Evolutionary conservation across 495 filamentous ascomycete genomes (phyloP).

Genomic region (Talaromyces nanjingensis): DNA sequence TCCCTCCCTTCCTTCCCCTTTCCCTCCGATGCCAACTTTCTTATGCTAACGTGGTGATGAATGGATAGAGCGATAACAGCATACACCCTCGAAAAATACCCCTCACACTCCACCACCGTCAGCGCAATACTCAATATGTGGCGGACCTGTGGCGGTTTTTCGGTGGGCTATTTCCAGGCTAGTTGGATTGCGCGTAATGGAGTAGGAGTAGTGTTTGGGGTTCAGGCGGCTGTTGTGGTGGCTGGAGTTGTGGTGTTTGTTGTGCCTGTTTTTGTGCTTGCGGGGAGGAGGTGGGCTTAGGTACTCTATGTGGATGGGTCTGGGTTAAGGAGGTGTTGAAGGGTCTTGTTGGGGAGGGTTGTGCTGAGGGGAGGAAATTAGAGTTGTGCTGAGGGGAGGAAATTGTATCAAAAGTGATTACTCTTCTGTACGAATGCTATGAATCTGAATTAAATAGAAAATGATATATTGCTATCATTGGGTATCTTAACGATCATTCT

Average conservation of each 20-base stretch:
- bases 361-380: background rate
- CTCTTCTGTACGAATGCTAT: background rate
- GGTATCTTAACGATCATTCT: conserved; percentile 9
- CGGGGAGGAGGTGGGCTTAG: background rate
- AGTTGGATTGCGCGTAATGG: conserved; percentile 35
- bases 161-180: conserved; percentile 40
- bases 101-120: conserved; percentile 31
- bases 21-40: no score
- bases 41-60: no score
- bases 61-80: conserved; percentile 22
- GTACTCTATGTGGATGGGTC: background rate
- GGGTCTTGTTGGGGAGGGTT: background rate
- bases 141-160: conserved; percentile 40
- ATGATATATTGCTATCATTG: background rate
- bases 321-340: background rate
- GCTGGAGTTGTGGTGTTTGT: conserved; percentile 23
- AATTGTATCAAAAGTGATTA: background rate
- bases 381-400: background rate
- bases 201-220: conserved; percentile 35
- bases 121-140: conserved; percentile 37
- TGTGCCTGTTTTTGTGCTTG: conserved; percentile 21
- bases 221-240: conserved; percentile 35
- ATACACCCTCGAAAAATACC: conserved; percentile 37
- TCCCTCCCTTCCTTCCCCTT: no score
- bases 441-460: background rate